These are phyloP conservation scores for Austroboletus sp. DNA, from an alignment of 1,284 basidiomycete species.

Conservation along the genomic window DNA sequence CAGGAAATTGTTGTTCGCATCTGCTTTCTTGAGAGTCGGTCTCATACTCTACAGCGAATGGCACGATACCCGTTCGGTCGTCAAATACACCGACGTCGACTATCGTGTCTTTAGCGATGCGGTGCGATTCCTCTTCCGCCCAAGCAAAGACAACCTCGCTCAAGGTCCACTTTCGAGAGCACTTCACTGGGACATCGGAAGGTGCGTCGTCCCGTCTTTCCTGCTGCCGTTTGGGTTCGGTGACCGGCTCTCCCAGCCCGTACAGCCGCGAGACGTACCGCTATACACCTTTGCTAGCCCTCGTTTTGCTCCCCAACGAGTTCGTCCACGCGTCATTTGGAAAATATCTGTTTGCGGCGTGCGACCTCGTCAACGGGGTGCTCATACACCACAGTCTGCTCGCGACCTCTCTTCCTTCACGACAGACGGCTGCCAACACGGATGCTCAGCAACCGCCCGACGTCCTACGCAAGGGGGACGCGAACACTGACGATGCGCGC, in stretches of 20 bases:
- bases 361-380: constrained; percentile 76
- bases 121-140: constrained; percentile 57
- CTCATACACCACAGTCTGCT: constrained; percentile 73
- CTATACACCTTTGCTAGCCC: constrained; percentile 89
- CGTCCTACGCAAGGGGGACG: constrained; percentile 14
- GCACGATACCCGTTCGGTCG: constrained; percentile 74
- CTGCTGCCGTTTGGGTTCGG: constrained; percentile 1
- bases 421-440: constrained; percentile 1
- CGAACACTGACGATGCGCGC: background rate
- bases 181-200: constrained; percentile 47
- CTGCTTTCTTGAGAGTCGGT: constrained; percentile 55
- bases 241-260: constrained; percentile 51
- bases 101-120: constrained; percentile 95
- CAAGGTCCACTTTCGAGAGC: constrained; percentile 52
- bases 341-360: constrained; percentile 83
- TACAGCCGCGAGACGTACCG: constrained; percentile 92
- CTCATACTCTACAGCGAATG: constrained; percentile 83
- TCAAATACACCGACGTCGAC: constrained; percentile 97
- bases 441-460: constrained; percentile 7
- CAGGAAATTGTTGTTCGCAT: constrained; percentile 46
- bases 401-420: constrained; percentile 40
- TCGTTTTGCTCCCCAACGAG: constrained; percentile 76
- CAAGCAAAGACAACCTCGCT: constrained; percentile 46
- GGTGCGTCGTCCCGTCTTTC: constrained; percentile 43
- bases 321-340: constrained; percentile 78